Base-by-base conservation (phyloP, 2,329 filamentous ascomycete species). In the Talaromyces sp. region DNA sequence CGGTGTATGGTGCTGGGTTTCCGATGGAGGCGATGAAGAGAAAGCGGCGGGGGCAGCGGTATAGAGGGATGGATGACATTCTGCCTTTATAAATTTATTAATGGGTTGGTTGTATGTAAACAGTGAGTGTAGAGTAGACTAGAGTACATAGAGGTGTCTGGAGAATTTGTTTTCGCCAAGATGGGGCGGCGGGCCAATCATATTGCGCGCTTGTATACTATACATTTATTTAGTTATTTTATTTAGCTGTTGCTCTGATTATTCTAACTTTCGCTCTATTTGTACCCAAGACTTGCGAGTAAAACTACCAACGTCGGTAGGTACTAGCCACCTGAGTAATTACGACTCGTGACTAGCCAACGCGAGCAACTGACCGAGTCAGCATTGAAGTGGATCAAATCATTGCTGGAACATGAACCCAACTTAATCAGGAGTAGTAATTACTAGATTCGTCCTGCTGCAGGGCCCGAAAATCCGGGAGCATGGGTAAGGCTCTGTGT, bases 21-120 rank as follows among this genome's bases (percentile, higher is more conserved):
- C 94, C 94, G 64, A 99, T 83, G 63, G 91, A 94, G 77, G 92
- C 84, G 68, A 97, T 81, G 60, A 97, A 85, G 67, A 96, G 85
- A 43, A 69, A 68, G 50, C 71, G 71, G 12, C 61, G 64, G 7
- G 71, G 69, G 1, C 57, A 60, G 32, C 59, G 56, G 57, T 53
- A 62, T 46, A 57, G 50, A 24, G 56, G 57, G 27, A 48, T 32
- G 3, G 57, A 14, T 46, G 58, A 51, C 57, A 48, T 61, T 43
- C 1, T 24, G 3, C 3, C 5, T 26, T 26, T 3, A 26, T 26
- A 26, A 26, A 26, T 3, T 26, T 5, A 26, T 26, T 5, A 26
- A 26, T 26, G 26, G 26, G 26, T 26, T 26, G 26, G 5, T 26
- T 26, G 26, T 26, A 26, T 26, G 26, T 26, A 26, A 26, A 26